Base-by-base conservation (phyloP, 176 grass and related monocot genomes). In the Aegilops sharonensis region DNA sequence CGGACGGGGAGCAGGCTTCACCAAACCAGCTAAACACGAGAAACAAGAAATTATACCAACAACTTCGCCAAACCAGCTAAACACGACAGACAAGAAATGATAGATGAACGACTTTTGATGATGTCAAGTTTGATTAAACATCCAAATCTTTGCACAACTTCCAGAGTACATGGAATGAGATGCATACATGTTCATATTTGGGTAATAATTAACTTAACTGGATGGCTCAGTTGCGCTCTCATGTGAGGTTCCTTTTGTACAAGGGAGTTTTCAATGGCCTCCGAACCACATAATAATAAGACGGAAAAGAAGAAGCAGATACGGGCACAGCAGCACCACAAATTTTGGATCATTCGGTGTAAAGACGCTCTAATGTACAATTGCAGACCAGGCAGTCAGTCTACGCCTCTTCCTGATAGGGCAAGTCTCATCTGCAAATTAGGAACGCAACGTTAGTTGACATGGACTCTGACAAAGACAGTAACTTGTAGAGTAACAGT, bases 201-300 rank as follows among this genome's bases (percentile, higher is more conserved):
- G 81, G 64, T 15, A 54, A 31, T 11, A 20, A 30, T 32, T 30
- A 31, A 30, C 40, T 32, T 50, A 31, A 30, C 40, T 31, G 52
- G 84, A 87, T 47, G 54, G 81, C 29, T 90, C 78, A 30, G 30
- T 77, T 88, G 78, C 84, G 89, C 82, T 64, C 85, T 52, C 14
- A 80, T 86, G 74, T 89, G 85, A 91, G 69, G 87, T 89, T 86
- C 81, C 74, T 88, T 85, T 79, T 95, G 86, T 92, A 94, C 95
- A 94, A 48, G 40, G 71, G 71, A 74, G 71, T 54, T 73, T 54
- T 73, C 71, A 15, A 92, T 77, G 69, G 86, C 78, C 82, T 91
- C 72, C 72, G 62, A 78, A 63, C 21, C 67, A 79, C 78, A 83
- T 77, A 80, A 61, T 39, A 9, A 83, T 77, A 80, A 61, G 48